phyloP scores from a whole-genome alignment of 2,329 filamentous ascomycete species.

The Aspergillus melleus region DNA sequence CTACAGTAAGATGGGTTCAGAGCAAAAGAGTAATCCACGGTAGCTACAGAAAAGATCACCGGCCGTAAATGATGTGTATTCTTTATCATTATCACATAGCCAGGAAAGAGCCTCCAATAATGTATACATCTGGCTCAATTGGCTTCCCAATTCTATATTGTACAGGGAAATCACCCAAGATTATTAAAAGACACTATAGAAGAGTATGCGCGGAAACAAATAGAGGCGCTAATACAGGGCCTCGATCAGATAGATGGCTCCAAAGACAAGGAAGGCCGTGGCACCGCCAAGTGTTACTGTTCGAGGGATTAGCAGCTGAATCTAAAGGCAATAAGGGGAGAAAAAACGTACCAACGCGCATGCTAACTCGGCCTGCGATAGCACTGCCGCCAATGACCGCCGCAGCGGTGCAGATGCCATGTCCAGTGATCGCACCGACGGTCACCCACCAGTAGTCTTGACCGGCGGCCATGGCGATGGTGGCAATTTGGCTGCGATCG shows the following conservation, averaged over 20 bases:
- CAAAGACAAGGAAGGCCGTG: slow-evolving; percentile 85
- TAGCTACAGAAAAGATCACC: background rate
- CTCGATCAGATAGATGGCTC: slow-evolving; percentile 86
- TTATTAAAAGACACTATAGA: background rate
- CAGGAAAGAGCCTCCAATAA: background rate
- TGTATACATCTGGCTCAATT: background rate
- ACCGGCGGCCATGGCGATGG: slow-evolving; percentile 96
- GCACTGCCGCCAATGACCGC: slow-evolving; percentile 91
- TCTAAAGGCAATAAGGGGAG: background rate
- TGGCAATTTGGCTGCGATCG: slow-evolving; percentile 95
- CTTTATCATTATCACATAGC: background rate
- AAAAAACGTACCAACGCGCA: slow-evolving; percentile 81
- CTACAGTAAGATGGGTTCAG: too few species aligned
- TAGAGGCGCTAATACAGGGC: slow-evolving; percentile 57
- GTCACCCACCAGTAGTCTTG: slow-evolving; percentile 99
- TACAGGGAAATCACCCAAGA: background rate
- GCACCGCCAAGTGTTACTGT: slow-evolving; percentile 91
- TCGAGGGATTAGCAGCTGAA: slow-evolving; percentile 25
- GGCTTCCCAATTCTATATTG: background rate
- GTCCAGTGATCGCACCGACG: slow-evolving; percentile 79
- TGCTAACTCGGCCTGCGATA: slow-evolving; percentile 88
- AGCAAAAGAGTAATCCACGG: background rate
- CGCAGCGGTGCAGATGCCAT: slow-evolving; percentile 84
- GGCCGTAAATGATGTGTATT: background rate
- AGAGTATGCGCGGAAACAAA: slow-evolving; percentile 25